phyloP scores from a whole-genome alignment of 345 rosid genomes.

The Nephelium lappaceum region DNA sequence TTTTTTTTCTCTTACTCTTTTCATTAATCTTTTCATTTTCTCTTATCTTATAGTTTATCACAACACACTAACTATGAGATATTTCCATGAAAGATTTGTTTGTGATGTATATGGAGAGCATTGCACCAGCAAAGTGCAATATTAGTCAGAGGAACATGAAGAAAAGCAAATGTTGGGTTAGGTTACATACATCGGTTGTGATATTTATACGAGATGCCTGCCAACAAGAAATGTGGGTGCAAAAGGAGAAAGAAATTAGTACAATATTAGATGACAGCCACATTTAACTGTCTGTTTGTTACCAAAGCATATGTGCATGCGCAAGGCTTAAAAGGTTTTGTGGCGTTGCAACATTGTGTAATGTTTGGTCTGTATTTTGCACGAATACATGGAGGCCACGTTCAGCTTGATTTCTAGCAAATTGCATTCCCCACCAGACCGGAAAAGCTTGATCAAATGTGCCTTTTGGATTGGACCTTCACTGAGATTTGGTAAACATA shows the following conservation, averaged over 20 bases:
- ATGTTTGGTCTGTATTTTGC: slow-evolving; percentile 22
- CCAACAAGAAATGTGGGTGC: slow-evolving; percentile 8
- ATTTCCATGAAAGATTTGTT: no score
- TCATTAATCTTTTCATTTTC: no score
- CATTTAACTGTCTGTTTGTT: neutral
- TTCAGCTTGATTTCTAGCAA: slow-evolving; percentile 7
- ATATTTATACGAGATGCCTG: neutral
- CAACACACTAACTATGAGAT: no score
- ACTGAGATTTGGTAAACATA: neutral
- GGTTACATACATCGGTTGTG: neutral
- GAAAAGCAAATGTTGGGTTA: neutral
- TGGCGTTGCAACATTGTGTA: neutral
- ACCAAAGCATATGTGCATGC: slow-evolving; percentile 7
- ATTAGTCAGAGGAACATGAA: neutral
- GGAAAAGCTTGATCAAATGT: neutral
- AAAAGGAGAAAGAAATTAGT: slow-evolving; percentile 17
- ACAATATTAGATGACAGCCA: slow-evolving; percentile 20
- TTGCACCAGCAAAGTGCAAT: neutral
- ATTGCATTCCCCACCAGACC: neutral
- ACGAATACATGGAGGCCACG: slow-evolving; percentile 32
- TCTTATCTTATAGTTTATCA: no score
- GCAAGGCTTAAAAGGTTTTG: neutral
- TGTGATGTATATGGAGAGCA: neutral
- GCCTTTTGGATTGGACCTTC: neutral
- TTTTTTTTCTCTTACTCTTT: no score